Evolutionary conservation across 192 early-diverging fungal genomes (phyloP).

Genomic region (Lunasporangiospora selenospora): DNA sequence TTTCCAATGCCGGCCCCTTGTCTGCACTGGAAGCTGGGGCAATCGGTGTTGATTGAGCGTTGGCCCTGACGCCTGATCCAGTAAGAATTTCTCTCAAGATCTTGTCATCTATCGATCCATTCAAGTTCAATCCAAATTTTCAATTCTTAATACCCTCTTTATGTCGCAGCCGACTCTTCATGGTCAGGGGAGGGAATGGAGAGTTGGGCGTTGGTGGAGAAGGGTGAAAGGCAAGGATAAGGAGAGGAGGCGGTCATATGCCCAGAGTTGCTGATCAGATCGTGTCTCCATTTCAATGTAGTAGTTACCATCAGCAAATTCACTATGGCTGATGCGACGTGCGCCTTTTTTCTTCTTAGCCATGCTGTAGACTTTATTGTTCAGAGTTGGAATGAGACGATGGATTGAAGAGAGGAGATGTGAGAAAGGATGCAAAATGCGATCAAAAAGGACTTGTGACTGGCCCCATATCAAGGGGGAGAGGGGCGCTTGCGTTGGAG

Average conservation of each 20-base stretch:
- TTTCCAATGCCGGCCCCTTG: not conserved
- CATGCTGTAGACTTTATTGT: not conserved
- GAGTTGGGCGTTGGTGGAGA: not conserved
- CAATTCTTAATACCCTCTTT: not conserved
- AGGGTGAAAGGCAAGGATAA: not conserved
- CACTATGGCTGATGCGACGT: conserved; percentile 7
- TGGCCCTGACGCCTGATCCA: not conserved
- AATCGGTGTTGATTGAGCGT: not conserved
- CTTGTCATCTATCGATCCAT: not conserved
- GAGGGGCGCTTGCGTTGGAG: too few relatives aligned
- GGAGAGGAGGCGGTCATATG: not conserved
- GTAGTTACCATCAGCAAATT: conserved; percentile 19
- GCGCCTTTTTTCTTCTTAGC: conserved; percentile 34
- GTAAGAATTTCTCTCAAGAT: too few relatives aligned
- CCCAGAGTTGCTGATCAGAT: too few relatives aligned
- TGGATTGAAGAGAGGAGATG: too few relatives aligned
- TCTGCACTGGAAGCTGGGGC: not conserved
- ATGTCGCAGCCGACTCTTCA: not conserved
- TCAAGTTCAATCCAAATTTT: not conserved
- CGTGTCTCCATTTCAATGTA: too few relatives aligned
- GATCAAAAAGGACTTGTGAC: too few relatives aligned
- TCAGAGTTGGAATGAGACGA: too few relatives aligned
- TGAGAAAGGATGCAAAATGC: too few relatives aligned
- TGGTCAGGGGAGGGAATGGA: not conserved
- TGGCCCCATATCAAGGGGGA: too few relatives aligned